Conservation (phyloP, 2,329 filamentous ascomycete genomes). For the Monilinia fructigena region DNA sequence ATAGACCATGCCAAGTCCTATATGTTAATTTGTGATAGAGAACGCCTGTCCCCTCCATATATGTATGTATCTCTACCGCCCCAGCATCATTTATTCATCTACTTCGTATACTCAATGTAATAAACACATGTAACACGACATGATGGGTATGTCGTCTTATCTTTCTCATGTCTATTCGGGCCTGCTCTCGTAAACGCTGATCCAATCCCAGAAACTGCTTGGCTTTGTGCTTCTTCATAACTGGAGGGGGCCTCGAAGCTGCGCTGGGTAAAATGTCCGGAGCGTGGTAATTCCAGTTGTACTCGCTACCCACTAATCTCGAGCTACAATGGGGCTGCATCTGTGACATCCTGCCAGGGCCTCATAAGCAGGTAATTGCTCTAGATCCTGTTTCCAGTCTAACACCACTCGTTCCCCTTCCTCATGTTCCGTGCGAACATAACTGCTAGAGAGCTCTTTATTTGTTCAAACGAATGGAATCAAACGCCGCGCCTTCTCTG, state of each 20-base stretch:
- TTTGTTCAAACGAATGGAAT: slow-evolving; percentile 78
- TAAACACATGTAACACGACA: slow-evolving; percentile 16
- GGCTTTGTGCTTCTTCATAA: slow-evolving; percentile 86
- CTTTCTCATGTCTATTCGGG: too few species aligned
- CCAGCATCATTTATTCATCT: slow-evolving; percentile 23
- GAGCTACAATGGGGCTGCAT: slow-evolving; percentile 27
- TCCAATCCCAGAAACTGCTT: slow-evolving; percentile 59
- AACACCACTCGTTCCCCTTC: slow-evolving; percentile 49
- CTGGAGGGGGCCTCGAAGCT: slow-evolving; percentile 78
- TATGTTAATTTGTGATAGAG: slow-evolving; percentile 19
- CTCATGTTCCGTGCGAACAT: slow-evolving; percentile 70
- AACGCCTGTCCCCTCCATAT: slow-evolving; percentile 21
- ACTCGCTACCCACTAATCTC: slow-evolving; percentile 30
- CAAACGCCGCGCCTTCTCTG: slow-evolving; percentile 91
- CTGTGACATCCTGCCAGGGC: slow-evolving; percentile 44
- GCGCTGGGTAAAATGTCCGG: slow-evolving; percentile 39
- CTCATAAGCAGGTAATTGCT: slow-evolving; percentile 87
- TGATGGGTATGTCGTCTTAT: slow-evolving; percentile 13
- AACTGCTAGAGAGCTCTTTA: slow-evolving; percentile 77
- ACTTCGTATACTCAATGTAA: slow-evolving; percentile 23
- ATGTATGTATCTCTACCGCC: background rate
- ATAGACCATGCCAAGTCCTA: slow-evolving; percentile 15
- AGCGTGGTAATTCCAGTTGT: slow-evolving; percentile 23
- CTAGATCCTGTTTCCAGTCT: slow-evolving; percentile 65
- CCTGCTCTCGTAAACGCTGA: slow-evolving; percentile 70